phyloP scores from a whole-genome alignment of 371 early-diverging fungal genomes.

The Funneliformis caledonium region DNA sequence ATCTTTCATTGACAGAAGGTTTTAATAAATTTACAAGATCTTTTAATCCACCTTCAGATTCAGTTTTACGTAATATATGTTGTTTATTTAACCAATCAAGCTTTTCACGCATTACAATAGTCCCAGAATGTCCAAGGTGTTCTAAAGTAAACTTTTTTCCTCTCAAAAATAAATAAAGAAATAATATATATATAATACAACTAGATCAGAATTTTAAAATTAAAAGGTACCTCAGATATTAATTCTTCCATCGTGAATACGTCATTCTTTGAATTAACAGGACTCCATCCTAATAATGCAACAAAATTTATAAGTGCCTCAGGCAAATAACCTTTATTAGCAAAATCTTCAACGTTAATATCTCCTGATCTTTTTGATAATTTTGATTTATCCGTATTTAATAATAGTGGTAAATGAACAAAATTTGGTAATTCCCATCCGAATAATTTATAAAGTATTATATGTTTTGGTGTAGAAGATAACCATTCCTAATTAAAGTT shows the following conservation, averaged over 20 bases:
- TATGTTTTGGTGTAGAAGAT: conserved; percentile 90
- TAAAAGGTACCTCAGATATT: conserved; percentile 59
- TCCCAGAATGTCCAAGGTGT: conserved; percentile 74
- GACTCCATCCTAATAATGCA: conserved; percentile 87
- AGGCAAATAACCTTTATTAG: conserved; percentile 82
- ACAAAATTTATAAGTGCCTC: conserved; percentile 89
- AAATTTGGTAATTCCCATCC: conserved; percentile 82
- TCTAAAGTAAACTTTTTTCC: conserved; percentile 66
- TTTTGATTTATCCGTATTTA: conserved; percentile 84
- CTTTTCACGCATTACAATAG: conserved; percentile 78
- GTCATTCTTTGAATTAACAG: conserved; percentile 45
- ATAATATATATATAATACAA: background rate
- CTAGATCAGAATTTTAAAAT: background rate
- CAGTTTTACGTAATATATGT: conserved; percentile 63
- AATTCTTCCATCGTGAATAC: conserved; percentile 71
- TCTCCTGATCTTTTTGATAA: conserved; percentile 86
- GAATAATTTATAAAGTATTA: conserved; percentile 81
- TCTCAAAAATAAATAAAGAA: background rate
- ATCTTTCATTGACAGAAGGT: conserved; percentile 45
- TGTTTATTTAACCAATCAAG: conserved; percentile 87
- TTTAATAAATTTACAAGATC: conserved; percentile 50
- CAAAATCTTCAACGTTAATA: conserved; percentile 75
- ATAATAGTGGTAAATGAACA: conserved; percentile 87
- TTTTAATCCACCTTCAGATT: conserved; percentile 53
- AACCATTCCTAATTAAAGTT: conserved; percentile 82